Evolutionary conservation across 2,329 filamentous ascomycete species (phyloP).

Genomic region (Teratosphaeria gauchensis): DNA sequence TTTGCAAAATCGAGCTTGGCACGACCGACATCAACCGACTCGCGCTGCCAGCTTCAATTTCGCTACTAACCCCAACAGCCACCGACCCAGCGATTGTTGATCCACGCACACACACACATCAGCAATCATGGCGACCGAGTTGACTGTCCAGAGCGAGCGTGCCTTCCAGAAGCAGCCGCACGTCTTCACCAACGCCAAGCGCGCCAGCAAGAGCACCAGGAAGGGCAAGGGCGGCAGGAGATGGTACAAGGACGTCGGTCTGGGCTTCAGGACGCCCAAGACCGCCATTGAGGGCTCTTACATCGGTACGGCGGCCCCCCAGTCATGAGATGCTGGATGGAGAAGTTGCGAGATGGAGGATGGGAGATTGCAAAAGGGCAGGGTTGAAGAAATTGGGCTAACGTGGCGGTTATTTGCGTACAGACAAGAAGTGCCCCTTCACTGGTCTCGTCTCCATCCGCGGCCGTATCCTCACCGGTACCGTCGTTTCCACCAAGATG

Average conservation of each 20-base stretch:
- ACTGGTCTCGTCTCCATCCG: slow-evolving; percentile 98
- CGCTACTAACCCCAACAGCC: not conserved
- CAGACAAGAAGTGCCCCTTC: slow-evolving; percentile 99
- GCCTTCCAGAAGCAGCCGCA: slow-evolving; percentile 99
- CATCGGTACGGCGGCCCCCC: slow-evolving; percentile 64
- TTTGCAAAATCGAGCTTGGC: not conserved
- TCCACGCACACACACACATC: not conserved
- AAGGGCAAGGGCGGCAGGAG: slow-evolving; percentile 87
- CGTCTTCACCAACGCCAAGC: slow-evolving; percentile 98
- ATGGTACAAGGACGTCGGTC: slow-evolving; percentile 99
- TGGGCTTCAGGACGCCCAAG: slow-evolving; percentile 98
- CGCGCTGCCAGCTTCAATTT: not conserved
- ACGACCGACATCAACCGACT: not conserved
- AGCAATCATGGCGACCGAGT: slow-evolving; percentile 88
- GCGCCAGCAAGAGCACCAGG: slow-evolving; percentile 67
- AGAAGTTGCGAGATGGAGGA: not conserved
- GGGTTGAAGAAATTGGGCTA: not conserved
- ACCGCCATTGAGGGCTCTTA: slow-evolving; percentile 97
- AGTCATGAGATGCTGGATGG: no score
- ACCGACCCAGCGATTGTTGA: not conserved
- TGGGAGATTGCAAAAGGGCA: slow-evolving; percentile 2
- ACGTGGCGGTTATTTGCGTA: slow-evolving; percentile 7
- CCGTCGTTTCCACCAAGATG: slow-evolving; percentile 99
- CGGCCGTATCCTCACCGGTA: slow-evolving; percentile 99
- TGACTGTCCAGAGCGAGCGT: slow-evolving; percentile 99